phyloP scores from a whole-genome alignment of 768 basidiomycete species.

The Kockovaella imperatae region DNA sequence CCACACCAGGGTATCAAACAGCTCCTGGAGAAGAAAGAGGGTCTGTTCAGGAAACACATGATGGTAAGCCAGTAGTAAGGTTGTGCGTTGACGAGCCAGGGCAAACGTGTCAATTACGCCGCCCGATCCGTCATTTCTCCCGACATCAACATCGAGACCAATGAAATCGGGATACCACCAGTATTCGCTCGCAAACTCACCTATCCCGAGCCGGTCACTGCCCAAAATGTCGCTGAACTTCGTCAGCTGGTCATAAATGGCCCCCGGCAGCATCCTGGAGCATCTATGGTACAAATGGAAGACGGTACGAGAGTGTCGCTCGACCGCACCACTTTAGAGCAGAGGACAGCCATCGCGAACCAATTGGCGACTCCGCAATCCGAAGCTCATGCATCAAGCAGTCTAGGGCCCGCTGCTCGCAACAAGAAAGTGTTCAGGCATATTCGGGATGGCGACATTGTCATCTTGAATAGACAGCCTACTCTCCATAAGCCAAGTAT shows the following conservation, averaged over 20 bases:
- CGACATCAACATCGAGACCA: conserved; percentile 97
- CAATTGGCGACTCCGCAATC: conserved; percentile 79
- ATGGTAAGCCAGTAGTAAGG: conserved; percentile 58
- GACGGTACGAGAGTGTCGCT: conserved; percentile 81
- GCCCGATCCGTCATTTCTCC: conserved; percentile 99
- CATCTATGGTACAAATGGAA: conserved; percentile 89
- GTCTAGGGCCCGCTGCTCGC: conserved; percentile 58
- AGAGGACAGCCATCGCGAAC: conserved; percentile 90
- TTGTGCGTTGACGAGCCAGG: conserved; percentile 50
- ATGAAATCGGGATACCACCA: conserved; percentile 95
- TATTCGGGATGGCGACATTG: conserved; percentile 83
- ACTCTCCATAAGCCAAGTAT: conserved; percentile 98
- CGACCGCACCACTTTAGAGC: conserved; percentile 75
- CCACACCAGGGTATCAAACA: conserved; percentile 94
- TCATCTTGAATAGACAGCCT: conserved; percentile 94
- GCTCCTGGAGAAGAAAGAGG: conserved; percentile 95
- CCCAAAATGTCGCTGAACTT: conserved; percentile 79
- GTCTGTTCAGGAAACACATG: conserved; percentile 96
- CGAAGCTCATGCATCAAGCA: conserved; percentile 51
- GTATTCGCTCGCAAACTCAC: conserved; percentile 95
- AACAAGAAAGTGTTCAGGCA: conserved; percentile 99
- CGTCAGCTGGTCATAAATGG: conserved; percentile 86
- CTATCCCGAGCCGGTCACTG: conserved; percentile 93
- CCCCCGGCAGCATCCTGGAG: conserved; percentile 80
- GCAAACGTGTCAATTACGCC: conserved; percentile 98